Evolutionary conservation across 2,329 filamentous ascomycete genomes (phyloP).

Genomic region (Xylariales sp.): DNA sequence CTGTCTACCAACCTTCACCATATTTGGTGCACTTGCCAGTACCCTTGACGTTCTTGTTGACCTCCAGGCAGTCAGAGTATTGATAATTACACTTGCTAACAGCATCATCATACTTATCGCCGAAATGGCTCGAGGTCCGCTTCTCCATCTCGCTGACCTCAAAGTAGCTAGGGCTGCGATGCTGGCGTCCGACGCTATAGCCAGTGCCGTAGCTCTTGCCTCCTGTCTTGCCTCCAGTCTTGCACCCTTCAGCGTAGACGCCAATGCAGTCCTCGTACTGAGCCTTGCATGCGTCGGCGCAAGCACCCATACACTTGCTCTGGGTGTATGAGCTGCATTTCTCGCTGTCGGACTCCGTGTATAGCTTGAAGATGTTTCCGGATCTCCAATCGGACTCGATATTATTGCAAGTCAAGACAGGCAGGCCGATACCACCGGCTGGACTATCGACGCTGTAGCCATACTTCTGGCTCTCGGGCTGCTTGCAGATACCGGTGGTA

Average conservation of each 20-base stretch:
- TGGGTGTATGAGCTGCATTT: slow-evolving; percentile 42
- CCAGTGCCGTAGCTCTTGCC: slow-evolving; percentile 16
- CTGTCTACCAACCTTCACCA: not conserved
- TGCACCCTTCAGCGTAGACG: slow-evolving; percentile 47
- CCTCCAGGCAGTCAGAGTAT: slow-evolving; percentile 41
- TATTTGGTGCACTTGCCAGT: slow-evolving; percentile 33
- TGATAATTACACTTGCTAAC: slow-evolving; percentile 42
- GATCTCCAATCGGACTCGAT: slow-evolving; percentile 32
- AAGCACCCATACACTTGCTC: slow-evolving; percentile 33
- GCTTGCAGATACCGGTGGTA: slow-evolving; percentile 48
- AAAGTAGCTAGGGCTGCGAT: slow-evolving; percentile 6
- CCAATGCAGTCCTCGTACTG: slow-evolving; percentile 45
- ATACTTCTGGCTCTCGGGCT: slow-evolving; percentile 51
- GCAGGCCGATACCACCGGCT: slow-evolving; percentile 47
- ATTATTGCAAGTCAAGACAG: slow-evolving; percentile 52
- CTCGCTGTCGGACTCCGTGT: slow-evolving; percentile 37
- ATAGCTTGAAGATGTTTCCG: slow-evolving; percentile 47
- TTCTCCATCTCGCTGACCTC: slow-evolving; percentile 12
- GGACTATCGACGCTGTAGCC: slow-evolving; percentile 63
- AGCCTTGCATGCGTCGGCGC: slow-evolving; percentile 47
- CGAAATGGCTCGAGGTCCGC: slow-evolving; percentile 18
- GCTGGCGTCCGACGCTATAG: slow-evolving; percentile 26
- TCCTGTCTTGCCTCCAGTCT: slow-evolving; percentile 21
- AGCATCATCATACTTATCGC: slow-evolving; percentile 24
- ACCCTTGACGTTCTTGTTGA: slow-evolving; percentile 35